Conservation (phyloP, 2,329 filamentous ascomycete genomes). For the Thelonectria rubi region DNA sequence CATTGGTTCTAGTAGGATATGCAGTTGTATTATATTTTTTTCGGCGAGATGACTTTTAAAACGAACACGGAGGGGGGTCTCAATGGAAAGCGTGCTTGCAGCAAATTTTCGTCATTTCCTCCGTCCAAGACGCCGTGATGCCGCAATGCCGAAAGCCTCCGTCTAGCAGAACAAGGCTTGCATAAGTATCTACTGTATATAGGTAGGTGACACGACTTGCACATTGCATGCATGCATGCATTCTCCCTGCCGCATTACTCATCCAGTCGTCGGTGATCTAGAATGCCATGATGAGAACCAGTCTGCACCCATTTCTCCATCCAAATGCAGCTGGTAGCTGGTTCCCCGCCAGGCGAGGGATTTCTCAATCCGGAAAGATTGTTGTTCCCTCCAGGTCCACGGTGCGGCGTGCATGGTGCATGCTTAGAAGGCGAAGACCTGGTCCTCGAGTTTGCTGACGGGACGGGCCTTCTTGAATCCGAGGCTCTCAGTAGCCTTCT, state of each 20-base stretch:
- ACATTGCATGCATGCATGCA: constrained; percentile 7
- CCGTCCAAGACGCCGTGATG: neutral
- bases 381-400: neutral
- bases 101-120: constrained; percentile 15
- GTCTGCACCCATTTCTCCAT: constrained; percentile 6
- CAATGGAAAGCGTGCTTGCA: constrained; percentile 38
- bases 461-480: constrained; percentile 93
- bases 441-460: constrained; percentile 97
- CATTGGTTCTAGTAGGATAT: constrained; percentile 10
- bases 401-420: neutral
- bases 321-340: neutral
- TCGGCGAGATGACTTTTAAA: constrained; percentile 31
- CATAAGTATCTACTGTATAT: neutral
- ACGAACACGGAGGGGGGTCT: constrained; percentile 12
- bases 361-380: neutral
- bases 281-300: neutral
- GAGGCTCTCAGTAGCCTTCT: constrained; percentile 90
- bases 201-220: constrained; percentile 7
- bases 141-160: neutral
- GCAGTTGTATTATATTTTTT: constrained; percentile 20
- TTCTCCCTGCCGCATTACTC: neutral
- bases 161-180: neutral
- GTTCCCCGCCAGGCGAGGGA: neutral
- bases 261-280: neutral
- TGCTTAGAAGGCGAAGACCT: constrained; percentile 88